Evolutionary conservation across 2,329 filamentous ascomycete species (phyloP), one percentile per base, ranked within the genome.

Genomic region (Passalora sequoiae): DNA sequence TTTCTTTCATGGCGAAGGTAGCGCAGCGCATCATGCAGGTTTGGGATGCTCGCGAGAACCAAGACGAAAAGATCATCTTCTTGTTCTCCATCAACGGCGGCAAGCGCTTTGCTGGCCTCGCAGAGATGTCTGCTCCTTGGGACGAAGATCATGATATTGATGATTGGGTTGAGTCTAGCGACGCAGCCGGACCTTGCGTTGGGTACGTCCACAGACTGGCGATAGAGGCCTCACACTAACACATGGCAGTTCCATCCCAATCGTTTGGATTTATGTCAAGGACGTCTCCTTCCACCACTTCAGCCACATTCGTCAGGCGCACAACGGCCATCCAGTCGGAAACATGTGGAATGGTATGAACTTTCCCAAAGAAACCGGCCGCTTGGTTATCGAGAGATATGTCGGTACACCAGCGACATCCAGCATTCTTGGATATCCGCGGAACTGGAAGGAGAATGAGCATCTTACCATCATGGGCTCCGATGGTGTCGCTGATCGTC

Each of bases 291-390:
- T 55, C 39, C 43, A 41, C 7, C 47, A 50, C 13, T 59, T 63
- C 49, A 50, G 27, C 8, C 43, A 56, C 45, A 53, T 62, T 28
- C 41, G 47, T 12, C 55, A 56, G 33, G 40, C 40, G 5, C 42
- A 47, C 33, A 59, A 52, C 19, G 47, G 46, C 6, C 47, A 56
- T 31, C 44, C 51, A 6, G 53, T 61, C 15, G 50, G 47, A 5
- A 61, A 63, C 49, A 63, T 62, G 60, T 63, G 60, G 60, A 60
- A 60, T 37, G 58, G 59, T 21, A 61, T 61, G 59, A 47, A 55
- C 25, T 57, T 60, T 35, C 43, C 53, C 12, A 41, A 32, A 15
- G 53, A 57, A 7, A 47, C 47, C 15, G 60, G 56, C 19, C 55
- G 57, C 15, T 32, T 48, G 27, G 58, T 62, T 9, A 47, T 61